Percentiles rank a stretch among this genome's conserved stretches.
Conservation (phyloP, 257 asterid species). For the Nicotiana benthamiana region DNA sequence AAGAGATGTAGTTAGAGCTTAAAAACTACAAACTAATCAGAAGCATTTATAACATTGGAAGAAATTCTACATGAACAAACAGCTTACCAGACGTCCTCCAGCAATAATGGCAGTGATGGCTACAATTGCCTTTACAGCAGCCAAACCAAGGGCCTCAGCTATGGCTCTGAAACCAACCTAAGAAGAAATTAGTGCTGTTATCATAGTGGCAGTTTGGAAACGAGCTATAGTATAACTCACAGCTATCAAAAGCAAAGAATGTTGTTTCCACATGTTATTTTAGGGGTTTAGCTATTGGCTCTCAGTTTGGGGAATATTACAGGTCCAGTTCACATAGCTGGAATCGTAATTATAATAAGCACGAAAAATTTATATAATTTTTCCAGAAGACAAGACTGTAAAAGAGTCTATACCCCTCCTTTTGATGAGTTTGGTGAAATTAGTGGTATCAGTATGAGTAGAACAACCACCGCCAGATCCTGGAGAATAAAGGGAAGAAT, state of each 20-base stretch:
- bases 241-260: neutral
- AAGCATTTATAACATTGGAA: neutral
- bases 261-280: neutral
- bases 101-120: constrained; percentile 97
- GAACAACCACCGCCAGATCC: constrained; percentile 99
- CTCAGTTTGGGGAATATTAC: neutral
- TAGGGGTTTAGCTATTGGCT: neutral
- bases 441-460: constrained; percentile 97
- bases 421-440: constrained; percentile 94
- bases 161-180: constrained; percentile 96
- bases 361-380: neutral
- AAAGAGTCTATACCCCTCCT: constrained; percentile 78
- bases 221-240: neutral
- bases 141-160: constrained; percentile 98
- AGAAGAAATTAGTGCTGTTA: neutral
- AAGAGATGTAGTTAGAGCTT: neutral
- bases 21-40: neutral
- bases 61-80: neutral
- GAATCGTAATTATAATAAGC: neutral
- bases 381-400: neutral
- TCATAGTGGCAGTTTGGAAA: constrained; percentile 1
- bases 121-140: constrained; percentile 96
- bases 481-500: constrained; percentile 24
- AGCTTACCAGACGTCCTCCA: constrained; percentile 86
- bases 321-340: constrained; percentile 4